Evolutionary conservation across 1,284 basidiomycete genomes (phyloP).

Genomic region (Sanguinoderma infundibulare): DNA sequence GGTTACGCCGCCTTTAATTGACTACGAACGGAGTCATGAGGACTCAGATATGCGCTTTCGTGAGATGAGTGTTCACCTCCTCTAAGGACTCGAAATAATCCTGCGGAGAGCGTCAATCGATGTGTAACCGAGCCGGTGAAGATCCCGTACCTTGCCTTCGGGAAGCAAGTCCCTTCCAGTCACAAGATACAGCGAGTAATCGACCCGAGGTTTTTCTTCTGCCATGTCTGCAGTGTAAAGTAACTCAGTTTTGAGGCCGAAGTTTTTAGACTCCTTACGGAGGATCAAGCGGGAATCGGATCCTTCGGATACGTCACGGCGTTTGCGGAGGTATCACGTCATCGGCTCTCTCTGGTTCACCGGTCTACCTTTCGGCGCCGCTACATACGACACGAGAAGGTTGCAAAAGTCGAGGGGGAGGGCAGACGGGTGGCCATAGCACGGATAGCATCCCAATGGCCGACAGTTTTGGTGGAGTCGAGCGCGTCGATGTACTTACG

Average conservation of each 20-base stretch:
- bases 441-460: too few relatives aligned
- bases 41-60: slow-evolving; percentile 1
- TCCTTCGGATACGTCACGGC: background rate
- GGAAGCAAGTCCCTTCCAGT: slow-evolving; percentile 85
- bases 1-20: slow-evolving; percentile 86
- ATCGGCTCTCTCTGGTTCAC: background rate
- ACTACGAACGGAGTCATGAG: slow-evolving; percentile 43
- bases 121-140: background rate
- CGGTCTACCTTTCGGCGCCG: too few relatives aligned
- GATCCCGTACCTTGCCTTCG: slow-evolving; percentile 64
- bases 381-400: too few relatives aligned
- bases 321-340: background rate
- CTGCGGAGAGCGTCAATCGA: slow-evolving; percentile 41
- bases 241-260: background rate
- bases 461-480: too few relatives aligned
- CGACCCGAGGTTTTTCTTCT: slow-evolving; percentile 33
- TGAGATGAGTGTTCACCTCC: slow-evolving; percentile 51
- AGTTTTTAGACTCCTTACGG: background rate
- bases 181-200: slow-evolving; percentile 88
- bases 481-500: too few relatives aligned
- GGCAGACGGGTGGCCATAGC: too few relatives aligned
- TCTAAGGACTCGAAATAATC: slow-evolving; percentile 80
- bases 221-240: slow-evolving; percentile 6
- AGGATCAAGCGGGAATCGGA: too few relatives aligned
- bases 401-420: too few relatives aligned